Conservation (phyloP, 2,329 filamentous ascomycete species). For the Parastagonospora nodorum region DNA sequence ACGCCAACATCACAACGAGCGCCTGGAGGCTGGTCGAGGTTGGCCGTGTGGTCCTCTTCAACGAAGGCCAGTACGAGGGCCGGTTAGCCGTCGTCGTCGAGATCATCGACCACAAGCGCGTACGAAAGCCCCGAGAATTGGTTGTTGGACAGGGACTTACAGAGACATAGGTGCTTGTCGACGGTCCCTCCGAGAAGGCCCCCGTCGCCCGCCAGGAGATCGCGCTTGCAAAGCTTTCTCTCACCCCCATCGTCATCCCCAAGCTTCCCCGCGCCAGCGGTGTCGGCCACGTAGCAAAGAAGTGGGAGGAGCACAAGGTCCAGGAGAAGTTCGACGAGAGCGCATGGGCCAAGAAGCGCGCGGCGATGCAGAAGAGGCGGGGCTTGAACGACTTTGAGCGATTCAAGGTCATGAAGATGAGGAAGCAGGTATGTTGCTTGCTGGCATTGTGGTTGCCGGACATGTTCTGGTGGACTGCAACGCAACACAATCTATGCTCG, state of each 20-base stretch:
- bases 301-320: slow-evolving; percentile 90
- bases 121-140: slow-evolving; percentile 63
- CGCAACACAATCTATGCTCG: background rate
- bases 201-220: slow-evolving; percentile 86
- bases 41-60: slow-evolving; percentile 94
- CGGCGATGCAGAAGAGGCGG: slow-evolving; percentile 83
- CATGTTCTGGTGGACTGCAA: background rate
- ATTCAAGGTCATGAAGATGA: slow-evolving; percentile 99
- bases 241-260: slow-evolving; percentile 86
- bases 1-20: slow-evolving; percentile 55
- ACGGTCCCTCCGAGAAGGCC: slow-evolving; percentile 84
- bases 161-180: slow-evolving; percentile 79
- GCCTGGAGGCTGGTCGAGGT: slow-evolving; percentile 92
- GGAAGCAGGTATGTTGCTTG: slow-evolving; percentile 82
- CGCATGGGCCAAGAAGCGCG: slow-evolving; percentile 93
- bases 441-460: background rate
- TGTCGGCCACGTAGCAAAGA: slow-evolving; percentile 79
- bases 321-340: slow-evolving; percentile 91
- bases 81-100: slow-evolving; percentile 94
- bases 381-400: slow-evolving; percentile 97
- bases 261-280: slow-evolving; percentile 85
- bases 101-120: slow-evolving; percentile 99
- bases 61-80: slow-evolving; percentile 78
- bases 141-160: slow-evolving; percentile 35
- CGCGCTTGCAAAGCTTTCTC: slow-evolving; percentile 79